These are phyloP conservation scores for Obba rivulosa DNA, from an alignment of 768 basidiomycete genomes.

Conservation along the genomic window DNA sequence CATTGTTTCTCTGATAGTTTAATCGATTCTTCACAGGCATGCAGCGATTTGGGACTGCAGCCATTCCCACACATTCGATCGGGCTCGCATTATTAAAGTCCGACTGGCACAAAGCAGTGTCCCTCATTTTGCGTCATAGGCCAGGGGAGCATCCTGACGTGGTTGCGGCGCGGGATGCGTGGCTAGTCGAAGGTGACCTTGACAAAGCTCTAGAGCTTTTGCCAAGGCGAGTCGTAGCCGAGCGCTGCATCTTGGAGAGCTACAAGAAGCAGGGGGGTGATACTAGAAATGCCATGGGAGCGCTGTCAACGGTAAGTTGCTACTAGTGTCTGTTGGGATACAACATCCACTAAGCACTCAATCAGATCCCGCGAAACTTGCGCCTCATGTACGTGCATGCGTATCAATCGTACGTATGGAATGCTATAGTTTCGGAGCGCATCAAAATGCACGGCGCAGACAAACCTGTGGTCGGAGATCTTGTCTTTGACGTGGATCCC, in stretches of 20 bases:
- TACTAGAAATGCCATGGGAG: slow-evolving; percentile 80
- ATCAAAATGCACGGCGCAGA: slow-evolving; percentile 72
- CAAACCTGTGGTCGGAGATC: slow-evolving; percentile 77
- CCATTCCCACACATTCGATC: slow-evolving; percentile 91
- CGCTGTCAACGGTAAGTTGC: slow-evolving; percentile 74
- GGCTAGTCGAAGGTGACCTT: slow-evolving; percentile 79
- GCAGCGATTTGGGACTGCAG: slow-evolving; percentile 98
- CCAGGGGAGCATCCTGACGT: slow-evolving; percentile 93
- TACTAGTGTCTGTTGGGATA: too few species aligned
- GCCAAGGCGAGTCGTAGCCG: slow-evolving; percentile 90
- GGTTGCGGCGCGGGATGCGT: slow-evolving; percentile 76
- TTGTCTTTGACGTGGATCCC: slow-evolving; percentile 64
- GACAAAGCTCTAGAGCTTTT: slow-evolving; percentile 79
- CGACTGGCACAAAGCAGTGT: slow-evolving; percentile 85
- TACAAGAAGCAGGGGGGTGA: slow-evolving; percentile 78
- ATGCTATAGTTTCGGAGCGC: slow-evolving; percentile 92
- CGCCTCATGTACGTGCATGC: slow-evolving; percentile 98
- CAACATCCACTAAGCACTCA: not conserved
- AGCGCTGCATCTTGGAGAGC: slow-evolving; percentile 87
- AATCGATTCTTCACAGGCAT: slow-evolving; percentile 53
- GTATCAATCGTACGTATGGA: slow-evolving; percentile 99
- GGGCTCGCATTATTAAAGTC: slow-evolving; percentile 86
- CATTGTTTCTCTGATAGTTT: not conserved
- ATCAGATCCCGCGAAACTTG: slow-evolving; percentile 92
- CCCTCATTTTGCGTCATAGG: slow-evolving; percentile 74